Evolutionary conservation across 2,329 filamentous ascomycete genomes (phyloP), one percentile per base, ranked within the genome.

Genomic region (Trichoderma semiorbis): DNA sequence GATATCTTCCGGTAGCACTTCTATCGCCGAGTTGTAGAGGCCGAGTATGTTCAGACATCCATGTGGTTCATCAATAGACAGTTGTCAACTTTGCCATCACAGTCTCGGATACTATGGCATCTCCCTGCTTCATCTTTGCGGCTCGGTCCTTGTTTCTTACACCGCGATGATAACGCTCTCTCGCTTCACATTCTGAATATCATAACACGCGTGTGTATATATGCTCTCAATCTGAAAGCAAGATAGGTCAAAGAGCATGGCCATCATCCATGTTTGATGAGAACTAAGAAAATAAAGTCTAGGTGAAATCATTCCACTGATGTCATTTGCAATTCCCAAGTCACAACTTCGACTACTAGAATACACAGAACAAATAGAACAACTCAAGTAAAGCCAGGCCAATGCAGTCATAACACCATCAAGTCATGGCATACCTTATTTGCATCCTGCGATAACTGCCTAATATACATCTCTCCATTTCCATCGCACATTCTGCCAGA

Each of bases 401-500:
- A 68, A 34, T 50, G 26, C 11, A 30, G 26, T 60, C 65, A 60
- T 50, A 68, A 68, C 36, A 68, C 28, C 65, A 28, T 68, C 55
- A 68, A 43, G 32, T 69, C 55, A 63, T 65, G 47, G 68, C 64
- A 70, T 70, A 36, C 66, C 57, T 26, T 62, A 69, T 69, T 63
- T 69, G 66, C 65, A 65, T 28, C 71, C 34, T 34, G 60, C 66
- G 21, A 61, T 21, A 70, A 72, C 66, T 65, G 36, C 71, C 67
- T 72, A 72, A 70, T 72, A 64, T 72, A 72, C 71, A 72, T 72
- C 53, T 43, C 67, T 21, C 64, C 65, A 43, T 70, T 21, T 69
- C 34, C 57, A 58, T 63, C n/a, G 34, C 60, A 65, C 67, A 65
- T 65, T 26, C 71, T 70, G 65, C 67, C 71, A 62, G n/a, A 58